phyloP scores from a whole-genome alignment of 2,329 filamentous ascomycete species.

The Phaeophleospora eucalypticola region DNA sequence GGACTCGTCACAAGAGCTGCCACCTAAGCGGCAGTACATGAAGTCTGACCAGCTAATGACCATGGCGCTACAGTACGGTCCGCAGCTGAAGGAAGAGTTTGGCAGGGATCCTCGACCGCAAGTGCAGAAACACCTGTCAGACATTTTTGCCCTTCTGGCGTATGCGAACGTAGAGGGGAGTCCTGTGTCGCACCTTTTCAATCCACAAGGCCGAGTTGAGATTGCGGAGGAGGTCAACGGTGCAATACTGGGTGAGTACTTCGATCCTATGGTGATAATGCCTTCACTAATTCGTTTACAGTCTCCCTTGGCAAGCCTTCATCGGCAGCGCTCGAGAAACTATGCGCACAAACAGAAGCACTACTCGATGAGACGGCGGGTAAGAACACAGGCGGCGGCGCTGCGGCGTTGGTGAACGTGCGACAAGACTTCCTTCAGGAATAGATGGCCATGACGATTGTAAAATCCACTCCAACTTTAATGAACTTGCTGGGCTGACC shows the following conservation, averaged over 20 bases:
- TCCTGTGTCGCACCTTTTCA: slow-evolving; percentile 72
- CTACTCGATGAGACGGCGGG: slow-evolving; percentile 77
- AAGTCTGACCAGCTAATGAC: slow-evolving; percentile 53
- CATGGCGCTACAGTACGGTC: slow-evolving; percentile 74
- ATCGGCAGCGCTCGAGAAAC: slow-evolving; percentile 74
- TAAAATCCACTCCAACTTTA: too few species aligned
- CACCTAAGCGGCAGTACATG: slow-evolving; percentile 27
- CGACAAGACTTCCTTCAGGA: slow-evolving; percentile 42
- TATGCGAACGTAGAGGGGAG: slow-evolving; percentile 78
- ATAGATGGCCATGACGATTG: too few species aligned
- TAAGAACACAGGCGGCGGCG: slow-evolving; percentile 45
- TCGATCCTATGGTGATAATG: background rate
- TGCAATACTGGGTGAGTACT: slow-evolving; percentile 74
- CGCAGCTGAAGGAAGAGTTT: slow-evolving; percentile 73
- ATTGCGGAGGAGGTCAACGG: slow-evolving; percentile 94
- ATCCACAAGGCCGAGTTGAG: slow-evolving; percentile 66
- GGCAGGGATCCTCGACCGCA: slow-evolving; percentile 65
- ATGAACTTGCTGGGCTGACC: too few species aligned
- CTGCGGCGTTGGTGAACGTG: slow-evolving; percentile 75
- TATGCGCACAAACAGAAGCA: slow-evolving; percentile 82
- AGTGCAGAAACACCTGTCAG: slow-evolving; percentile 67
- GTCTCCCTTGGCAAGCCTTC: slow-evolving; percentile 88
- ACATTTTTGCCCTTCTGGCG: slow-evolving; percentile 84
- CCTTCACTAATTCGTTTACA: slow-evolving; percentile 40
- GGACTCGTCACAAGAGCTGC: slow-evolving; percentile 29